Base-by-base conservation (phyloP, 371 early-diverging fungal species). In the Sporodiniella umbellata region DNA sequence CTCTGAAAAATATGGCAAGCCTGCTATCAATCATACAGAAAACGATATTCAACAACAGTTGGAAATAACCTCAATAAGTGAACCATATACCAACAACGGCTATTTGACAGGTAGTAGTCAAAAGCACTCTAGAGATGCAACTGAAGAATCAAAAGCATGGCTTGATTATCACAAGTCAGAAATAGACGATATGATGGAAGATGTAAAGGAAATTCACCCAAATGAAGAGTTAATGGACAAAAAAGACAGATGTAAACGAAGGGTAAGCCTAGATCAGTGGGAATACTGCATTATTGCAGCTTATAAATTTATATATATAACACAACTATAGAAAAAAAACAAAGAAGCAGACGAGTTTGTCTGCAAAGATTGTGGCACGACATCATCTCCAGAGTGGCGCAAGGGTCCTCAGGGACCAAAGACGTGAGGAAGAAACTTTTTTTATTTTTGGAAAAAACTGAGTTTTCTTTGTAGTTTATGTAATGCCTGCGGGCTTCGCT, bases 301-400 rank as follows among this genome's bases (percentile, higher is more conserved):
- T n/a, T n/a, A n/a, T n/a, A n/a, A n/a, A 14, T 26, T 23, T 33
- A 10, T 7, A 14, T 33, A 28, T 10, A 28, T 42, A 17, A 15
- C 24, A 12, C 18, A 12, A 33, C 25, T 35, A 11, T 45, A 56
- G 54, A 66, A 71, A 46, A 71, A 67, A 25, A 51, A 54, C 12
- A 68, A 71, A 42, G 70, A 53, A 8, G 55, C 63, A 24, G 72
- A 71, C 48, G 70, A 70, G 48, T 56, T 62, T 51, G 75, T 71
- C 17, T 73, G 75, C 42, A 56, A 66, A 17, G 78, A 78, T 33
- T 92, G 93, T 72, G 77, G 78, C 37, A 84, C 86, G 30, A 85
- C 86, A 1, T 78, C 83, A 24, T 89, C 90, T 0, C 89, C 90
- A 12, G 85, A 86, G 48, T 93, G 93, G 92, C 79, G 92, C 31